Conservation (phyloP, 345 rosid species). For the Mallotus nudiflorus region DNA sequence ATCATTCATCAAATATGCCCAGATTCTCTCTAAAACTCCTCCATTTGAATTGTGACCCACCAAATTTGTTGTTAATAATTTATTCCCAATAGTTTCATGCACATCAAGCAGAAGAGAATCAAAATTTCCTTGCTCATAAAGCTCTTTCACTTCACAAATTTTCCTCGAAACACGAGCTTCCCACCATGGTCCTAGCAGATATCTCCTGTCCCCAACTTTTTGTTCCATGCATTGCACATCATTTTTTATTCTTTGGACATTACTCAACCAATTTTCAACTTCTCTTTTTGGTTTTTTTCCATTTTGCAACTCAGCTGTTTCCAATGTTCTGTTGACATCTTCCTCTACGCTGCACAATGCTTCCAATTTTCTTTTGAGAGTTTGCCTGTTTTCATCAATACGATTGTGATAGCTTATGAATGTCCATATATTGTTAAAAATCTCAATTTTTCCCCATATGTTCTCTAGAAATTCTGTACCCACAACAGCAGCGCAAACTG, state of each 20-base stretch:
- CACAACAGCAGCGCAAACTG: not conserved
- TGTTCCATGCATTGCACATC: not conserved
- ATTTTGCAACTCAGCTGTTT: not conserved
- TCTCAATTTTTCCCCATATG: not conserved
- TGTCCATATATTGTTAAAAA: not conserved
- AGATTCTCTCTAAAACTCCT: not conserved
- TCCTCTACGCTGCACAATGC: not conserved
- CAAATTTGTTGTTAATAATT: not conserved
- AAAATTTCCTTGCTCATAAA: not conserved
- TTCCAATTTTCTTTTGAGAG: not conserved
- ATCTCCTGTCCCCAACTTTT: not conserved
- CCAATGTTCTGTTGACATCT: not conserved
- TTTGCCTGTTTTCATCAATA: conserved; percentile 1
- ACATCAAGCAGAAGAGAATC: not conserved
- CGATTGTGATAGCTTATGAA: conserved; percentile 1
- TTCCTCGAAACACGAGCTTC: not conserved
- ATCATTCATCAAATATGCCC: conserved; percentile 10
- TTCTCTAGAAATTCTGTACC: not conserved
- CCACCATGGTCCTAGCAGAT: conserved; percentile 9
- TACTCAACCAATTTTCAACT: not conserved
- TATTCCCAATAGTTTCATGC: not conserved
- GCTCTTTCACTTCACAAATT: not conserved
- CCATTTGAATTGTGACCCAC: not conserved
- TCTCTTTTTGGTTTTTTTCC: conserved; percentile 5
- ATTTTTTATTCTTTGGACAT: not conserved